Evolutionary conservation across 1,284 basidiomycete species (phyloP).

Genomic region (Puccinia novopanici): DNA sequence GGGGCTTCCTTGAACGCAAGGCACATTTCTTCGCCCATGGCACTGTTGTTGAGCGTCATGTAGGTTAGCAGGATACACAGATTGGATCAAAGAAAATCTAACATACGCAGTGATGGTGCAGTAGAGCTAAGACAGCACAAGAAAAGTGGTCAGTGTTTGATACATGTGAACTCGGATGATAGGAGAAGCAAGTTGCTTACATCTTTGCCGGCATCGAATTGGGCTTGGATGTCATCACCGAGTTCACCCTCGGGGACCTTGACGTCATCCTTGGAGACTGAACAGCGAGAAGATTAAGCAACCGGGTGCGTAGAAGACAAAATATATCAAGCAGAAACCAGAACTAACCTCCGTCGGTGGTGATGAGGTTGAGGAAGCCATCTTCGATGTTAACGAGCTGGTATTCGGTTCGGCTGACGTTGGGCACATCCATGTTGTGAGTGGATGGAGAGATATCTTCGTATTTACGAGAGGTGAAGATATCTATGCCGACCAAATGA

Average conservation of each 20-base stretch:
- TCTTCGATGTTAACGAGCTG: slow-evolving; percentile 70
- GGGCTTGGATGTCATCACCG: slow-evolving; percentile 72
- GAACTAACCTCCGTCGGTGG: slow-evolving; percentile 67
- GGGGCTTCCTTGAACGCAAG: slow-evolving; percentile 50
- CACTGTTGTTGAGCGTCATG: no score
- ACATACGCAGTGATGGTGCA: slow-evolving; percentile 50
- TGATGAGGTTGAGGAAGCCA: slow-evolving; percentile 92
- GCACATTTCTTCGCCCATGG: slow-evolving; percentile 51
- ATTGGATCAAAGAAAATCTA: no score
- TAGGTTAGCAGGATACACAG: no score
- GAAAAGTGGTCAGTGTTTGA: not conserved
- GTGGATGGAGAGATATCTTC: slow-evolving; percentile 99
- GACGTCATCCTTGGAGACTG: slow-evolving; percentile 85
- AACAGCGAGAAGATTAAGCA: not conserved
- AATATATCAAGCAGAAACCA: not conserved
- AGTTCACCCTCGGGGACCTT: slow-evolving; percentile 84
- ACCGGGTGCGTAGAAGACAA: not conserved
- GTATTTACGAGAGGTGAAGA: slow-evolving; percentile 38
- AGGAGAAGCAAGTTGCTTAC: not conserved
- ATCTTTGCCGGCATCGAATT: slow-evolving; percentile 85
- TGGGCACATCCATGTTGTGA: slow-evolving; percentile 98
- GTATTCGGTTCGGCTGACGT: slow-evolving; percentile 88
- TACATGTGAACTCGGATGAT: no score
- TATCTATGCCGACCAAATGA: slow-evolving; percentile 90
- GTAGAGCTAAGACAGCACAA: slow-evolving; percentile 34